A percentile compares a stretch with the other conserved stretches of the same genome.
phyloP scores from a whole-genome alignment of 176 grass and related monocot species.

The Thinopyrum elongatum region DNA sequence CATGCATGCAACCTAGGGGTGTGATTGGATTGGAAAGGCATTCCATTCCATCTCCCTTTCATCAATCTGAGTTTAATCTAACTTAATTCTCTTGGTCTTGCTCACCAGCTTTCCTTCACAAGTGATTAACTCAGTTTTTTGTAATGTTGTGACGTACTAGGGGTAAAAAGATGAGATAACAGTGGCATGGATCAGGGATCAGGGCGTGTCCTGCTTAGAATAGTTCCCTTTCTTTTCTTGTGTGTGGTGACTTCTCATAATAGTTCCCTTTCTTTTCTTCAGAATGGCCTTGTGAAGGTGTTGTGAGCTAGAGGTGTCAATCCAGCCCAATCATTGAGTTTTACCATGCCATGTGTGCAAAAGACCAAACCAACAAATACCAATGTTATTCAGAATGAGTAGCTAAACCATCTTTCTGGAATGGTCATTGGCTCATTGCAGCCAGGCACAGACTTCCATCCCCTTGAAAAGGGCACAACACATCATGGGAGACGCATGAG shows the following conservation, averaged over 20 bases:
- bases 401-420: slow-evolving; percentile 30
- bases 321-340: no score
- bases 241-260: neutral
- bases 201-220: no score
- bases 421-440: neutral
- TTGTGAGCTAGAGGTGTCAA: no score
- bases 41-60: neutral
- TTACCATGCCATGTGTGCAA: no score
- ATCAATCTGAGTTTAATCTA: neutral
- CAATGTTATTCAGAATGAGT: neutral
- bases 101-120: no score
- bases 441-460: slow-evolving; percentile 24
- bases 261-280: no score
- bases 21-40: slow-evolving; percentile 29
- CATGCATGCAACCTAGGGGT: neutral
- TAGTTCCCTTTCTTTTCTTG: neutral
- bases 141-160: no score
- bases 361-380: no score
- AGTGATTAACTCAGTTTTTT: no score
- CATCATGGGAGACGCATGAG: no score
- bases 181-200: slow-evolving; percentile 6
- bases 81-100: neutral
- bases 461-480: neutral
- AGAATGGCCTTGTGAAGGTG: no score
- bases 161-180: slow-evolving; percentile 1